Percentiles rank a stretch among this genome's conserved stretches.
phyloP scores from a whole-genome alignment of 2,329 filamentous ascomycete species.

The Stemphylium beticola region DNA sequence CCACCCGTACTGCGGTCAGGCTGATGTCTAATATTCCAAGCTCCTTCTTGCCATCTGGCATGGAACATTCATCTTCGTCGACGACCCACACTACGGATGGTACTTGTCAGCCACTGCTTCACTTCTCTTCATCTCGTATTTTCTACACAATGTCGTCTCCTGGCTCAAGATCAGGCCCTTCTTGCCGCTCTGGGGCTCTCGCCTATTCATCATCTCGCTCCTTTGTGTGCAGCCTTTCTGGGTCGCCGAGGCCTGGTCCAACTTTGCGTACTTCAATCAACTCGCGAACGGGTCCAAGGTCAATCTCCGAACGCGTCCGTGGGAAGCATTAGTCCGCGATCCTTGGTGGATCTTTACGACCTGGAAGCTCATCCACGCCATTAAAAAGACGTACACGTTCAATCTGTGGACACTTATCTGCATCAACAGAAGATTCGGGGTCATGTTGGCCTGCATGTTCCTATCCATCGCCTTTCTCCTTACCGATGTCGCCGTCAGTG shows the following conservation, averaged over 20 bases:
- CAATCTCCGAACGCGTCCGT: constrained; percentile 39
- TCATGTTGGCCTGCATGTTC: constrained; percentile 45
- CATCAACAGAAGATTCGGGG: constrained; percentile 41
- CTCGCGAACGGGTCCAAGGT: constrained; percentile 30
- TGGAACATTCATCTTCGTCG: constrained; percentile 44
- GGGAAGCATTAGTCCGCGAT: constrained; percentile 41
- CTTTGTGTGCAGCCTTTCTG: constrained; percentile 45
- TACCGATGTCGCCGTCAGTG: constrained; percentile 40
- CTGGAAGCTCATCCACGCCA: constrained; percentile 39
- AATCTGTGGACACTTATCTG: constrained; percentile 31
- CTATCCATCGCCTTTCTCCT: constrained; percentile 41
- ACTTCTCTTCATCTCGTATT: constrained; percentile 46
- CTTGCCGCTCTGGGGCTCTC: constrained; percentile 42
- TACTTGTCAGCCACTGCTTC: constrained; percentile 43
- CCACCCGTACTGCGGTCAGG: background rate
- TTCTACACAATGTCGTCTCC: constrained; percentile 44
- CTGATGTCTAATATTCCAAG: constrained; percentile 22
- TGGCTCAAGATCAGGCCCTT: constrained; percentile 47
- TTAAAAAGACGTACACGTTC: constrained; percentile 44
- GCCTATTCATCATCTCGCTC: constrained; percentile 40
- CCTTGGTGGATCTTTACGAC: constrained; percentile 49
- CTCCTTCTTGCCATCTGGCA: constrained; percentile 47
- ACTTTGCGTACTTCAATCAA: constrained; percentile 45
- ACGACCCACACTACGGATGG: constrained; percentile 43
- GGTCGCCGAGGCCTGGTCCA: constrained; percentile 45